A percentile compares a stretch with the other conserved stretches of the same genome.
Conservation (phyloP, 345 rosid genomes). For the Turritis glabra region DNA sequence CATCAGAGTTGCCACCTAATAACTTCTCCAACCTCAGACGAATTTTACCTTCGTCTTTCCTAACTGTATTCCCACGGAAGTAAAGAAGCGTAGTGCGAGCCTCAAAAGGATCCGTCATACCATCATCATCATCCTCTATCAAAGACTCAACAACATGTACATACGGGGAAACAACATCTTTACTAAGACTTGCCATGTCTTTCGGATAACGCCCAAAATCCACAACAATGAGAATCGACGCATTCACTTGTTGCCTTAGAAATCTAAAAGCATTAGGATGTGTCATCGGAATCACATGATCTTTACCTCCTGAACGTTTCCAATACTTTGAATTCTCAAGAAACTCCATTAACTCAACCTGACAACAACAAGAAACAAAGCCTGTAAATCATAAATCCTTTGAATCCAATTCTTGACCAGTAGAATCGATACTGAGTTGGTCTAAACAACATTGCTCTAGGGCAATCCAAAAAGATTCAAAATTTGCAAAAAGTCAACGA, state of each 20-base stretch:
- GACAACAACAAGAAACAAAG: conserved; percentile 32
- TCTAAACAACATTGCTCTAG: background rate
- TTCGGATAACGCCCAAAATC: conserved; percentile 86
- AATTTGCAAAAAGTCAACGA: background rate
- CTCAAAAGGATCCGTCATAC: conserved; percentile 57
- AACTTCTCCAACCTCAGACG: conserved; percentile 72
- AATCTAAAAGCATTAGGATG: conserved; percentile 99
- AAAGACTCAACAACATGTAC: conserved; percentile 89
- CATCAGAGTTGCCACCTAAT: conserved; percentile 64
- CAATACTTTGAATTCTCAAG: conserved; percentile 73
- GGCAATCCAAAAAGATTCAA: background rate
- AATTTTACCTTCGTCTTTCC: conserved; percentile 93
- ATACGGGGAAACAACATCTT: conserved; percentile 93
- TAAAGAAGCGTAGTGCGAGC: conserved; percentile 76
- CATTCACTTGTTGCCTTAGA: conserved; percentile 77
- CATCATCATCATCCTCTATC: conserved; percentile 54
- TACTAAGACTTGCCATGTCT: conserved; percentile 68
- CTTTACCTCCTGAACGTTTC: conserved; percentile 93
- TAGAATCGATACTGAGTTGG: background rate
- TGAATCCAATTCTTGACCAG: background rate
- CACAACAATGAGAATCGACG: conserved; percentile 82
- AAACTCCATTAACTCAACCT: conserved; percentile 76
- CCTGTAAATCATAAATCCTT: background rate
- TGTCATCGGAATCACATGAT: conserved; percentile 96
- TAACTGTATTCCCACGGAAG: conserved; percentile 85